Base-by-base conservation (phyloP, 73 alveolate genomes). In the Paramecium tetraurelia region DNA sequence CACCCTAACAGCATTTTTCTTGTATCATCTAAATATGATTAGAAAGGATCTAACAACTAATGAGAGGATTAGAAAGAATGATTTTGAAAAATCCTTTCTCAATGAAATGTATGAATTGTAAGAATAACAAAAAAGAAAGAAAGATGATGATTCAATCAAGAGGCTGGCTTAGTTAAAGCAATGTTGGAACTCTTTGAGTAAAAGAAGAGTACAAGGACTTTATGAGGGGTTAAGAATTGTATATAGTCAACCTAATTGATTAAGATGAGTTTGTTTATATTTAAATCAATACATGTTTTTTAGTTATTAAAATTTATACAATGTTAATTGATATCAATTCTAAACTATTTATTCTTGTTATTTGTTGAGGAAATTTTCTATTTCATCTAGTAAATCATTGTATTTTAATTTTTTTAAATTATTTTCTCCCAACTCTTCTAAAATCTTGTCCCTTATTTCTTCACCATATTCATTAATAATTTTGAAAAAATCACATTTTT, bases 1-100 rank as follows among this genome's bases (percentile, higher is more conserved):
- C 20, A 43, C 92, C 24, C 41, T 89, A 11, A 89, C 85, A 3
- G 29, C 75, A 1, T 89, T 89, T 63, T 44, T 89, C 29, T 27
- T 89, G 38, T 89, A 89, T 89, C 94, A 89, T 72, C 46, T 89
- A 22, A 40, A 84, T 21, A 89, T 89, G 94, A 38, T 89, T 2
- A 89, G 75, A 89, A 48, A 70, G 43, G 87, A 89, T 71, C 35
- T 29, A 59, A 89, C 94, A 21, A 89, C 94, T 18, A 89, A 89
- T 70, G 94, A 89, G 24, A 89, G 94, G 57, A 53, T 89, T 12
- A 89, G 75, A 36, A 89, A 85, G 57, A 89, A 85, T 50, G 94
- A 89, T 31, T 89, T 89, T 63, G 58, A 59, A n/a, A 71, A 35
- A 38, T 43, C 41, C 4, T 58, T 29, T 71, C 50, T 46, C 18